phyloP scores from a whole-genome alignment of 305 asterid genomes.

The Coffea humblotiana region DNA sequence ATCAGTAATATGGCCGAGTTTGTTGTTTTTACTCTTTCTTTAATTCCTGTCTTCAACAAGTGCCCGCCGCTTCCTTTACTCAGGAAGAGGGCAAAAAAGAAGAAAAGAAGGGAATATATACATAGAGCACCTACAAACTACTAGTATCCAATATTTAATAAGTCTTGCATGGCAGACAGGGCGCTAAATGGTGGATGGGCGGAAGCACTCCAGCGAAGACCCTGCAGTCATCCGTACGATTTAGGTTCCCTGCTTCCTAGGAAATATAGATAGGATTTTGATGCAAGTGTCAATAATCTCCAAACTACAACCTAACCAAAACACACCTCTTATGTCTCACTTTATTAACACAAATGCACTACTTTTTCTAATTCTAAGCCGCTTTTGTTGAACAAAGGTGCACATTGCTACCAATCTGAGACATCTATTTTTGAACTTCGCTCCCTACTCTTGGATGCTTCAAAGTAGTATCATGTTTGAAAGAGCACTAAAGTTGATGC shows the following conservation, averaged over 20 bases:
- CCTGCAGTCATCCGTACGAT: background rate
- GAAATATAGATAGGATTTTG: background rate
- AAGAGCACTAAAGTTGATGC: background rate
- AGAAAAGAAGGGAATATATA: no score
- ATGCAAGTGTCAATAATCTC: background rate
- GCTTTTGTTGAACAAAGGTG: constrained; percentile 10
- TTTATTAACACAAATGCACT: background rate
- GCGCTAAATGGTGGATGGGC: background rate
- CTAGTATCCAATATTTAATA: background rate
- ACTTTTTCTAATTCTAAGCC: background rate
- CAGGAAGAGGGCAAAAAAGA: no score
- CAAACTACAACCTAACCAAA: background rate
- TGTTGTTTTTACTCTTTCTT: no score
- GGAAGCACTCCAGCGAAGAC: background rate
- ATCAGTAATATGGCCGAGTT: no score
- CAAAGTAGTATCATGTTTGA: background rate
- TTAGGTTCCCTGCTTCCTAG: background rate
- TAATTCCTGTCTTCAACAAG: background rate
- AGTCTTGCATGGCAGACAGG: background rate
- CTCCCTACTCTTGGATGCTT: background rate
- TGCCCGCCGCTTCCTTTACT: background rate
- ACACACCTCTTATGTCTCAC: background rate
- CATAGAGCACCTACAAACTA: no score
- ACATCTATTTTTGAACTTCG: background rate
- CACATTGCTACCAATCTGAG: background rate